Conservation (phyloP, 805 yeast species). For the Maudiozyma pseudohumilis region DNA sequence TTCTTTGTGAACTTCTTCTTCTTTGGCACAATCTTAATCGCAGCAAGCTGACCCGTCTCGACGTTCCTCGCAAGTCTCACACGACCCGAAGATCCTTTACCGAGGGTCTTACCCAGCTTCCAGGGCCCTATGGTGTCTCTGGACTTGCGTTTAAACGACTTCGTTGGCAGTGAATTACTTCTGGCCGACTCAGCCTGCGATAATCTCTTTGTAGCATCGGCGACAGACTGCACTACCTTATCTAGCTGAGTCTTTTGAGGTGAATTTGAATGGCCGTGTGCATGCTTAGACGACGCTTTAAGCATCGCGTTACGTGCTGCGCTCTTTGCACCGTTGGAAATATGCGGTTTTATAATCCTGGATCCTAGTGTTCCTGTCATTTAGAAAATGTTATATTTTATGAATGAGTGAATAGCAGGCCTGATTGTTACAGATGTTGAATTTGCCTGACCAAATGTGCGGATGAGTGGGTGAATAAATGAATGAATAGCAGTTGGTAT, state of each 20-base stretch:
- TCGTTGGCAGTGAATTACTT: conserved; percentile 11
- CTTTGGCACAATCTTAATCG: conserved; percentile 75
- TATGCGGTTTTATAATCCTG: conserved; percentile 4
- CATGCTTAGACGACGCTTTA: conserved; percentile 4
- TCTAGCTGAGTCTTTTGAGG: conserved; percentile 16
- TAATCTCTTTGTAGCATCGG: conserved; percentile 27
- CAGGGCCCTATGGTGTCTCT: conserved; percentile 63
- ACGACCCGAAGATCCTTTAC: conserved; percentile 76
- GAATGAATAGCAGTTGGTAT: conserved; percentile 19
- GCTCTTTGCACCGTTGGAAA: conserved; percentile 18
- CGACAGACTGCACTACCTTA: conserved; percentile 27
- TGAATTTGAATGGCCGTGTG: neutral
- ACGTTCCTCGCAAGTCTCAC: conserved; percentile 66
- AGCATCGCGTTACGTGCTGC: conserved; percentile 24
- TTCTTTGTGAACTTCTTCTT: conserved; percentile 22
- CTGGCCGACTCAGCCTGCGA: conserved; percentile 25
- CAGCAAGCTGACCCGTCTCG: conserved; percentile 64
- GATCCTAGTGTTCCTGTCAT: neutral
- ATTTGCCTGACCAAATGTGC: too few relatives aligned
- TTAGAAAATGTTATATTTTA: neutral
- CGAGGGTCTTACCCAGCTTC: conserved; percentile 69
- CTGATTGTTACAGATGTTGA: conserved; percentile 5
- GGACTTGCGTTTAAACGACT: conserved; percentile 25
- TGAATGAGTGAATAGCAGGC: conserved; percentile 17
- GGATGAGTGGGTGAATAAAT: conserved; percentile 8